A percentile compares a stretch with the other conserved stretches of the same genome.
Evolutionary conservation across 177 flowering plant species (phyloP).

Genomic region (Vitis hybrid): DNA sequence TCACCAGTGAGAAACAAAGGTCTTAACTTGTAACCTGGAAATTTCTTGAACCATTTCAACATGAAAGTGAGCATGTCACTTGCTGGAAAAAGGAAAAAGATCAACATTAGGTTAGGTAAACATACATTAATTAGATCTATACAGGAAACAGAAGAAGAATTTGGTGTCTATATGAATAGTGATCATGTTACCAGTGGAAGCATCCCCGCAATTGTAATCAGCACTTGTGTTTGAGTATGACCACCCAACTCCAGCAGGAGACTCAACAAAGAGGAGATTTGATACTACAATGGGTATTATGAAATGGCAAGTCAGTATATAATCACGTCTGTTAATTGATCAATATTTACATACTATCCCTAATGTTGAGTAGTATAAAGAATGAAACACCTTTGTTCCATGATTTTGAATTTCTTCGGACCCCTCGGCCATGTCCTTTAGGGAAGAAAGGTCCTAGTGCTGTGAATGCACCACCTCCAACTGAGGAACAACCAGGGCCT

Average conservation of each 20-base stretch:
- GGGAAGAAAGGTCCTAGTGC: conserved; percentile 97
- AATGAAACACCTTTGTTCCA: conserved; percentile 80
- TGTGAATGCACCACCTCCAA: conserved; percentile 98
- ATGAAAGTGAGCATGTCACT: conserved; percentile 71
- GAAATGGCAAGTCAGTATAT: not conserved
- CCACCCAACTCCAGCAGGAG: conserved; percentile 99
- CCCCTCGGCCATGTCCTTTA: conserved; percentile 83
- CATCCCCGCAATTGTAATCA: conserved; percentile 81
- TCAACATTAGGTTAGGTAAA: not conserved
- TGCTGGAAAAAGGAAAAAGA: conserved; percentile 46
- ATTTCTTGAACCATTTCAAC: conserved; percentile 76
- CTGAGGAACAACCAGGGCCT: conserved; percentile 98
- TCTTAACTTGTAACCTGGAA: conserved; percentile 63
- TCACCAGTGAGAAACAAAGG: conserved; percentile 89
- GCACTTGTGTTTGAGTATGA: conserved; percentile 86
- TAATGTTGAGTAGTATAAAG: not conserved
- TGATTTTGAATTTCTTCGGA: conserved; percentile 64
- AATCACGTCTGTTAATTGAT: not conserved
- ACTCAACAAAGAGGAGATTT: conserved; percentile 89
- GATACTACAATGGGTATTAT: conserved; percentile 47
- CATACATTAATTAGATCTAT: no score
- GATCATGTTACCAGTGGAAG: conserved; percentile 52
- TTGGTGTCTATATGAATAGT: not conserved
- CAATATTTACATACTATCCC: not conserved
- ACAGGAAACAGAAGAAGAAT: not conserved